Evolutionary conservation across 176 grass and related monocot species (phyloP).

Genomic region (Oryza glumipatula): DNA sequence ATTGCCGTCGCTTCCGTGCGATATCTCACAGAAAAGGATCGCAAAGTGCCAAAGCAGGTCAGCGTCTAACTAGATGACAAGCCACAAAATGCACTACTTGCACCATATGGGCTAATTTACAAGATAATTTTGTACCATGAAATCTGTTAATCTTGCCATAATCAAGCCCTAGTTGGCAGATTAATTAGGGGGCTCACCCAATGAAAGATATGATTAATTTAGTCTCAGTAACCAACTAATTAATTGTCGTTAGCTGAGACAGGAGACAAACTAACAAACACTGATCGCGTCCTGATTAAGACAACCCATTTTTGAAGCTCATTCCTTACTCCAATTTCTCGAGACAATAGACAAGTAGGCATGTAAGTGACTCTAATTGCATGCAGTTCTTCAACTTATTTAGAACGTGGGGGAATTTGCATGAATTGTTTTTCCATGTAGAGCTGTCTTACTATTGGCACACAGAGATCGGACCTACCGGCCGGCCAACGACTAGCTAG

Average conservation of each 20-base stretch:
- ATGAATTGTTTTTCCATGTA: neutral
- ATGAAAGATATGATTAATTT: neutral
- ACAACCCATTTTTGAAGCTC: neutral
- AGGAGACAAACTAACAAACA: constrained; percentile 21
- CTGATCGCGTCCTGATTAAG: constrained; percentile 8
- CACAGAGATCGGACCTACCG: neutral
- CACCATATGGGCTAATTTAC: neutral
- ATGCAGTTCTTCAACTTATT: neutral
- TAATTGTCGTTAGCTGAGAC: constrained; percentile 43
- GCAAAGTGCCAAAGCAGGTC: constrained; percentile 6
- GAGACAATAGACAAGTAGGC: neutral
- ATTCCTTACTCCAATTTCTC: neutral
- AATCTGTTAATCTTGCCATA: constrained; percentile 25
- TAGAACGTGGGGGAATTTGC: neutral
- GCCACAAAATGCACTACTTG: neutral
- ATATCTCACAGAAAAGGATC: constrained; percentile 37
- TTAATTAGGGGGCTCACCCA: constrained; percentile 10
- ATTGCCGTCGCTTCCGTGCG: constrained; percentile 35
- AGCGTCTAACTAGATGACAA: constrained; percentile 27
- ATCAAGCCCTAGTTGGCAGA: constrained; percentile 9
- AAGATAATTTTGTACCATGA: neutral
- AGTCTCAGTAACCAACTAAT: constrained; percentile 2
- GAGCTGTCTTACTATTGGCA: neutral
- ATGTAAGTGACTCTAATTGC: neutral
- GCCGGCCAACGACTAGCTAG: neutral